Percentiles rank a stretch among this genome's conserved stretches.
phyloP scores from a whole-genome alignment of 2,329 filamentous ascomycete species.

The Cryoendolithus antarcticus region DNA sequence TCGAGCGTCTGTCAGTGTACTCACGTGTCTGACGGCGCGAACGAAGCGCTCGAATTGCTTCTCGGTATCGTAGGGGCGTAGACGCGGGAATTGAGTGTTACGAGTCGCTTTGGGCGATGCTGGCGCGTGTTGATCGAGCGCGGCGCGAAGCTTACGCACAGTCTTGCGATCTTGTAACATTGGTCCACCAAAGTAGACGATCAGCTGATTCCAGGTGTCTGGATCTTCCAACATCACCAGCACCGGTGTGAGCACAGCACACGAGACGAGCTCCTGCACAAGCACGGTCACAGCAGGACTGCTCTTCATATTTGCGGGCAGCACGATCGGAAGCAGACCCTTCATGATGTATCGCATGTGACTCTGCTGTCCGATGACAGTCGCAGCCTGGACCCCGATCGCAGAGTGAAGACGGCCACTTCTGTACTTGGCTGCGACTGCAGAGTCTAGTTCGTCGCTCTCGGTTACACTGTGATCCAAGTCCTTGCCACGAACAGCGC shows the following conservation, averaged over 20 bases:
- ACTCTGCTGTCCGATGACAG: constrained; percentile 74
- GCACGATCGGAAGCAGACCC: constrained; percentile 58
- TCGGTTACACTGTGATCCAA: constrained; percentile 85
- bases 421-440: constrained; percentile 87
- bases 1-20: constrained; percentile 83
- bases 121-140: constrained; percentile 85
- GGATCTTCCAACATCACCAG: constrained; percentile 74
- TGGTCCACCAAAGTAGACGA: constrained; percentile 63
- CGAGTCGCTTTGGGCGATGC: constrained; percentile 46
- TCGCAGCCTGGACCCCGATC: constrained; percentile 69
- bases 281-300: constrained; percentile 72
- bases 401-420: constrained; percentile 82
- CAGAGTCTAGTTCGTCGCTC: constrained; percentile 87
- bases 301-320: constrained; percentile 61
- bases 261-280: constrained; percentile 81
- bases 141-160: constrained; percentile 79
- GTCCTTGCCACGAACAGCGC: constrained; percentile 72
- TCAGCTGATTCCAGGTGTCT: constrained; percentile 93
- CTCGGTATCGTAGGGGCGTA: constrained; percentile 75
- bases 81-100: constrained; percentile 57
- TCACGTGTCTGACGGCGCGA: constrained; percentile 73
- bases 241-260: constrained; percentile 75
- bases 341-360: constrained; percentile 68
- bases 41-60: constrained; percentile 92
- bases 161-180: constrained; percentile 93